These are phyloP conservation scores for Tieghemiomyces parasiticus DNA, from an alignment of 192 early-diverging fungal species.

Conservation along the genomic window DNA sequence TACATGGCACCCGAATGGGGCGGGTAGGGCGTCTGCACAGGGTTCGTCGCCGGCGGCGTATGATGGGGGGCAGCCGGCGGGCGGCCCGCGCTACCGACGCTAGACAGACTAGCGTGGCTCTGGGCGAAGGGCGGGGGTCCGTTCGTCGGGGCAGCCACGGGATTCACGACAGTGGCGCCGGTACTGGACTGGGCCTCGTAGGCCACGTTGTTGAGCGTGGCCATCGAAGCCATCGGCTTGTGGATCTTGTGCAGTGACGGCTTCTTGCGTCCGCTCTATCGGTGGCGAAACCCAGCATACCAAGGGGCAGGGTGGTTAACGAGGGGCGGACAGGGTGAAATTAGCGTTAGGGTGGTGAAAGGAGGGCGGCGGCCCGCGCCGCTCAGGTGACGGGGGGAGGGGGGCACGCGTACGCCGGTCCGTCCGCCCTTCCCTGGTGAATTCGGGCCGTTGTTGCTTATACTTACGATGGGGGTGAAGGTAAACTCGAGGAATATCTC, in stretches of 20 bases:
- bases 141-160: background rate
- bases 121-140: background rate
- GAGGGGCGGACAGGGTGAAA: background rate
- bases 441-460: background rate
- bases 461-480: constrained; percentile 23
- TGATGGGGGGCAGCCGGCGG: background rate
- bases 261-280: constrained; percentile 2
- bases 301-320: background rate
- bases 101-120: background rate
- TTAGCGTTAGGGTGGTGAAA: background rate
- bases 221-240: constrained; percentile 4
- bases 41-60: background rate
- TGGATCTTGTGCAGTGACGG: constrained; percentile 7
- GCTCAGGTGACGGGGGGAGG: background rate
- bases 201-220: background rate
- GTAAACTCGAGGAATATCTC: constrained; percentile 29
- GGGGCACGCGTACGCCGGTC: background rate
- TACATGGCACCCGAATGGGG: too few species aligned
- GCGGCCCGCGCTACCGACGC: background rate
- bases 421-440: background rate
- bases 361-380: background rate
- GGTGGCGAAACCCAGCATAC: background rate
- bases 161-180: background rate
- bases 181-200: background rate
- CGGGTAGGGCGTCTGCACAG: background rate